Conservation (phyloP, 345 rosid species). For the Eucalyptus polybractea region DNA sequence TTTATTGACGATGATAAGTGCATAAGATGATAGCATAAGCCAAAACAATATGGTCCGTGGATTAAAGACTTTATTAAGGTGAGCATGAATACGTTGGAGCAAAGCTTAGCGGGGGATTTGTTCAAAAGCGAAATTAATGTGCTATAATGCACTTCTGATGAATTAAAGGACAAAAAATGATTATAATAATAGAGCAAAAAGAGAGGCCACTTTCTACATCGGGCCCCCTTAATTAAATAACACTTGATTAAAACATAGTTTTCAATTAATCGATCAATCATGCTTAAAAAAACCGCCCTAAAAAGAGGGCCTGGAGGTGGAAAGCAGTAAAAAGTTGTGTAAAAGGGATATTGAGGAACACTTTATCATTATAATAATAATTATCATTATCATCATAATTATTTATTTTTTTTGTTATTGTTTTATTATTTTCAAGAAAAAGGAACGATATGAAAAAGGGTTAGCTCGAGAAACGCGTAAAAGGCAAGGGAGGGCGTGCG, state of each 20-base stretch:
- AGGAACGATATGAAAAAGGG: not conserved
- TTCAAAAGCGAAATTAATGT: not conserved
- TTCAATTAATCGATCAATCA: not conserved
- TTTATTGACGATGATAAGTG: not conserved
- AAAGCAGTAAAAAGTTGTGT: not conserved
- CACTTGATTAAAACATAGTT: not conserved
- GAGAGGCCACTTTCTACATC: not conserved
- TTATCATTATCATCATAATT: not conserved
- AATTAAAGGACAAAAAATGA: not conserved
- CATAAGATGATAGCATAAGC: not conserved
- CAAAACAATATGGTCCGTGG: not conserved
- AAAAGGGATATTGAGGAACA: not conserved
- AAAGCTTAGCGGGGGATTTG: not conserved
- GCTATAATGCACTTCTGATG: not conserved
- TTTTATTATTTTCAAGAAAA: not conserved
- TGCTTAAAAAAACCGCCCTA: not conserved
- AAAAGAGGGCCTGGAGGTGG: not conserved
- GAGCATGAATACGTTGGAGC: not conserved
- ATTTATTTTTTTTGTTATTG: not conserved
- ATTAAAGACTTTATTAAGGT: not conserved
- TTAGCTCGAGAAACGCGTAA: conserved; percentile 53
- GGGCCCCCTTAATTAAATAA: not conserved
- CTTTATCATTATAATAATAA: not conserved
- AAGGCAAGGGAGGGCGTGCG: conserved; percentile 71
- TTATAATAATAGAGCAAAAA: not conserved